Percentiles rank a stretch among this genome's conserved stretches.
These are phyloP conservation scores for Physocladia obscura DNA, from an alignment of 192 early-diverging fungal species.

Conservation along the genomic window DNA sequence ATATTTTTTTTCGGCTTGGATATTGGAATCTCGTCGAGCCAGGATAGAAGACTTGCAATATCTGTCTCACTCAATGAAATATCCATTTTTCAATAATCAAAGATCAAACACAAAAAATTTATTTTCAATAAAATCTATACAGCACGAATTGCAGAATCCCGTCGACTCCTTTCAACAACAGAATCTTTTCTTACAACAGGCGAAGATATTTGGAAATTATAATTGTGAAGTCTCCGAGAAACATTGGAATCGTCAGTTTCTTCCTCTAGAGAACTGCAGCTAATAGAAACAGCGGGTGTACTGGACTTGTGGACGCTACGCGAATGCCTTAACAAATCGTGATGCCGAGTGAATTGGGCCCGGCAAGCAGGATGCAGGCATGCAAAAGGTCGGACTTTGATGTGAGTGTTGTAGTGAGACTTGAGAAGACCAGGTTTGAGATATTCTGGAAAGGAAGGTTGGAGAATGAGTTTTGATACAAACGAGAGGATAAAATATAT, in stretches of 20 bases:
- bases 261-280: too few species aligned
- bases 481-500: too few species aligned
- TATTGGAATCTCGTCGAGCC: conserved; percentile 55
- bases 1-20: conserved; percentile 55
- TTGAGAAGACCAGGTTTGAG: background rate
- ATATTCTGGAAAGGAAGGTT: too few species aligned
- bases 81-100: conserved; percentile 15
- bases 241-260: too few species aligned
- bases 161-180: too few species aligned
- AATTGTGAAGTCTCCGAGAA: too few species aligned
- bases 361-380: background rate
- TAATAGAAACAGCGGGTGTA: too few species aligned
- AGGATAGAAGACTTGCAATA: conserved; percentile 38
- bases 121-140: background rate
- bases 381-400: background rate
- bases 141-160: background rate
- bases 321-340: background rate
- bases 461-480: too few species aligned
- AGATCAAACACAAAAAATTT: too few species aligned
- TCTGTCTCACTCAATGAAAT: conserved; percentile 31
- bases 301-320: background rate
- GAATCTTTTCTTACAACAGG: too few species aligned
- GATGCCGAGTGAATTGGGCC: background rate
- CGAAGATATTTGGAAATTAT: too few species aligned
- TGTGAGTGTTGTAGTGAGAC: background rate